Percentiles rank a stretch among this genome's conserved stretches.
Evolutionary conservation across 1,284 basidiomycete species (phyloP).

Genomic region (Cutaneotrichosporon sp.): DNA sequence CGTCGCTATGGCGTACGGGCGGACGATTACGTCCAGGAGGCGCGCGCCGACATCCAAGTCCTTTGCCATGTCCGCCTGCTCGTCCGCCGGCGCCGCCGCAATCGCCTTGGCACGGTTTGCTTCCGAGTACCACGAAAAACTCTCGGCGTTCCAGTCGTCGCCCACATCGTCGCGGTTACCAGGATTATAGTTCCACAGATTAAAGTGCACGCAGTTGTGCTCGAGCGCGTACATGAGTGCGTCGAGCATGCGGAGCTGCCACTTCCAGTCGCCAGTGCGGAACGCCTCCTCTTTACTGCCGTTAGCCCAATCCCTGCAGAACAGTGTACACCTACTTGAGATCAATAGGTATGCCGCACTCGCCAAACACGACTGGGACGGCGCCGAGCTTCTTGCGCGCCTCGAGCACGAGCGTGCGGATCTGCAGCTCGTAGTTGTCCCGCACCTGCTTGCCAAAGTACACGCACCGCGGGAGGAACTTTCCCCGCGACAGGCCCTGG

Average conservation of each 20-base stretch:
- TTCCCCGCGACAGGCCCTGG: slow-evolving; percentile 77
- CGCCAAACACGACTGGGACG: slow-evolving; percentile 75
- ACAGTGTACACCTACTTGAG: slow-evolving; percentile 64
- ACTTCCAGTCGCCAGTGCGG: slow-evolving; percentile 65
- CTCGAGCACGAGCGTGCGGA: slow-evolving; percentile 67
- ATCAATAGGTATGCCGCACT: slow-evolving; percentile 90
- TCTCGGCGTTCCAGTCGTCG: slow-evolving; percentile 93
- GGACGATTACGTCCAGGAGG: slow-evolving; percentile 67
- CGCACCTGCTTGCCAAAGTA: slow-evolving; percentile 79
- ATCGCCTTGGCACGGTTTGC: slow-evolving; percentile 34
- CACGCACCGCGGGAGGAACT: slow-evolving; percentile 70
- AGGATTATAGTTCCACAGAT: slow-evolving; percentile 93
- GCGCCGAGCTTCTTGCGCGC: slow-evolving; percentile 66
- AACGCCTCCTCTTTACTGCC: slow-evolving; percentile 66
- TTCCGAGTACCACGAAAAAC: slow-evolving; percentile 85
- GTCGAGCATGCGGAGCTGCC: slow-evolving; percentile 84
- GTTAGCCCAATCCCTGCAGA: neutral
- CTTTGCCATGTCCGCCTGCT: slow-evolving; percentile 50
- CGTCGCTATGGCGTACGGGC: slow-evolving; percentile 46
- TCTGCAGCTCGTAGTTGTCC: slow-evolving; percentile 74
- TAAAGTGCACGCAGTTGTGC: slow-evolving; percentile 66
- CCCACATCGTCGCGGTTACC: slow-evolving; percentile 71
- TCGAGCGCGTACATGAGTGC: slow-evolving; percentile 75
- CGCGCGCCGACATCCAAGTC: slow-evolving; percentile 73
- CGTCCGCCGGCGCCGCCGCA: slow-evolving; percentile 44